A percentile compares a stretch with the other conserved stretches of the same genome.
Evolutionary conservation across 2,329 filamentous ascomycete species (phyloP).

Genomic region (Hymenoscyphus fructigenus): DNA sequence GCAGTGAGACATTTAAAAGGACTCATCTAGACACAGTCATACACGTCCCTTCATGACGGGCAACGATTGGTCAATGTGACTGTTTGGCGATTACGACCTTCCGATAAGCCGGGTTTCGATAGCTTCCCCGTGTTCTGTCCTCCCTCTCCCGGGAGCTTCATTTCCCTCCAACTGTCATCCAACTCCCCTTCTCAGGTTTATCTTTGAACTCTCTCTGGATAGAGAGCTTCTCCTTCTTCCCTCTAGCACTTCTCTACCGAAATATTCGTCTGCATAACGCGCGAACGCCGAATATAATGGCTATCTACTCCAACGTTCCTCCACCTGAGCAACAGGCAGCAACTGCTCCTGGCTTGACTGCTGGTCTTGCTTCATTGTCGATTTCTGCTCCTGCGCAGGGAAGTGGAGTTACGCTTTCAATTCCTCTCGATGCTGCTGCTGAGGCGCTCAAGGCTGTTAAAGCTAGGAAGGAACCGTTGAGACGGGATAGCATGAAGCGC

Average conservation of each 20-base stretch:
- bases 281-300: slow-evolving; percentile 41
- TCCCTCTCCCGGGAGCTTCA: background rate
- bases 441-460: slow-evolving; percentile 12
- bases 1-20: slow-evolving; percentile 7
- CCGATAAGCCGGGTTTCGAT: slow-evolving; percentile 1
- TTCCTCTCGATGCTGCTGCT: slow-evolving; percentile 67
- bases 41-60: slow-evolving; percentile 11
- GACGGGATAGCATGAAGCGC: slow-evolving; percentile 54
- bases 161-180: slow-evolving; percentile 4
- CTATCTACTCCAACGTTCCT: slow-evolving; percentile 54
- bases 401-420: slow-evolving; percentile 64
- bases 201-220: slow-evolving; percentile 1
- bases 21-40: slow-evolving; percentile 14
- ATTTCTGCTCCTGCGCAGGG: slow-evolving; percentile 57
- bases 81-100: slow-evolving; percentile 13
- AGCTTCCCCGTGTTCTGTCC: background rate
- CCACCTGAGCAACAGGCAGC: slow-evolving; percentile 45
- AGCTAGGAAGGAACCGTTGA: slow-evolving; percentile 31
- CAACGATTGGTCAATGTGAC: slow-evolving; percentile 18
- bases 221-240: background rate
- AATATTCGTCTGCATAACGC: background rate
- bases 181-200: background rate
- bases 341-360: slow-evolving; percentile 59
- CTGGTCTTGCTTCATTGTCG: slow-evolving; percentile 51
- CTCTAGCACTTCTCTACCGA: background rate